Evolutionary conservation across 345 rosid species (phyloP), one percentile per base, ranked within the genome.

Genomic region (Toxicodendron radicans): DNA sequence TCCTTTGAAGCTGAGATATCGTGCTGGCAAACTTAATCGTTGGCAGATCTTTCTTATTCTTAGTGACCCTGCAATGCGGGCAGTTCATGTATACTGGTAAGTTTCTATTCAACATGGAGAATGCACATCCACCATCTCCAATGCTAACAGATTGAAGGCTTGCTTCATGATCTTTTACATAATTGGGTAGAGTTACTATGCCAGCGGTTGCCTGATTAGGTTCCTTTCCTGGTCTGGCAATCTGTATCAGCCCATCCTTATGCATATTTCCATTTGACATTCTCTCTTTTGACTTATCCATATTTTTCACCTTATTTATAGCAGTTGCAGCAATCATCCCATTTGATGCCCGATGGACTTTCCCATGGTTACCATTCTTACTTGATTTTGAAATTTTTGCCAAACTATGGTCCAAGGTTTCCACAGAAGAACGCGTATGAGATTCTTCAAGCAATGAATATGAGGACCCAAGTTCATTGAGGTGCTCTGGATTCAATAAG

Each of bases 1-100:
- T 89, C 81, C 96, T 85, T 67, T 87, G 94, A 64, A 92, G 87
- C 86, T 92, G 97, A 4, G 97, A 92, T 72, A 91, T 72, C 7
- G 83, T 81, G 78, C 89, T 79, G 0, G 96, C 91, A 85, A 87
- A 92, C 77, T 87, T 88, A 41, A 77, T 68, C 70, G 83, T 77
- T 23, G 81, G 79, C 23, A 73, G 76, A 73, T 85, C 90, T 64
- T 84, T 83, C 69, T 76, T 84, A 38, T 45, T 83, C 81, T 84
- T 84, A 62, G 82, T 71, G 66, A 32, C 75, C 69, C 71, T 81
- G 84, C 96, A 92, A 84, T 83, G 82, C 14, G 94, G 91, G 71
- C 97, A 90, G 76, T 80, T 83, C 87, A 92, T 79, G 75, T 82
- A 92, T 70, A 90, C 60, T 13, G 97, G 96, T 80, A 90, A 69